These are phyloP conservation scores for Malus sylvestris DNA, from an alignment of 306 rosid species.

Conservation along the genomic window DNA sequence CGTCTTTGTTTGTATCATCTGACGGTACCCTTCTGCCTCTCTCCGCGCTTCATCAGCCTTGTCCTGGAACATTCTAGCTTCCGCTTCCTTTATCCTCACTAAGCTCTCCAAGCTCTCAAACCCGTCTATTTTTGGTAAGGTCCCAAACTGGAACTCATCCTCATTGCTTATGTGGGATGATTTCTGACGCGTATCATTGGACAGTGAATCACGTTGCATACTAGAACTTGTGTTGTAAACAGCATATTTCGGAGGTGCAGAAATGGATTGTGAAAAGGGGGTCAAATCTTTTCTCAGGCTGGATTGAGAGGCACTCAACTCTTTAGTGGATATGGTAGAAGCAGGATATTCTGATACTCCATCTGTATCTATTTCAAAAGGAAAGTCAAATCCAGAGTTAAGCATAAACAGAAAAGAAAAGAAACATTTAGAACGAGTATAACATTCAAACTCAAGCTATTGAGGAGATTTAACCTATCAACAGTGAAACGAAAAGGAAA, in stretches of 20 bases:
- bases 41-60: conserved; percentile 92
- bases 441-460: neutral
- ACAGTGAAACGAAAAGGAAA: neutral
- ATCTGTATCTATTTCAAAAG: conserved; percentile 44
- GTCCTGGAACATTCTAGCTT: conserved; percentile 85
- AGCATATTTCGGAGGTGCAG: conserved; percentile 42
- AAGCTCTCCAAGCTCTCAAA: conserved; percentile 80
- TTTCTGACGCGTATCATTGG: conserved; percentile 55
- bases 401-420: neutral
- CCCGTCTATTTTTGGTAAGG: conserved; percentile 56
- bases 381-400: conserved; percentile 16
- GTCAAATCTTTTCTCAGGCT: conserved; percentile 49
- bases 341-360: conserved; percentile 43
- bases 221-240: conserved; percentile 47
- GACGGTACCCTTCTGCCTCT: conserved; percentile 74
- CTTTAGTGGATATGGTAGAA: conserved; percentile 46
- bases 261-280: conserved; percentile 43
- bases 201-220: conserved; percentile 38
- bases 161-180: conserved; percentile 45
- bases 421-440: neutral
- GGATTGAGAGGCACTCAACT: conserved; percentile 36
- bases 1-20: conserved; percentile 49
- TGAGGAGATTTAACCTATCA: neutral
- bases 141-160: conserved; percentile 54
- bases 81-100: conserved; percentile 90